Base-by-base conservation (phyloP, 345 rosid genomes). In the Populus davidiana region DNA sequence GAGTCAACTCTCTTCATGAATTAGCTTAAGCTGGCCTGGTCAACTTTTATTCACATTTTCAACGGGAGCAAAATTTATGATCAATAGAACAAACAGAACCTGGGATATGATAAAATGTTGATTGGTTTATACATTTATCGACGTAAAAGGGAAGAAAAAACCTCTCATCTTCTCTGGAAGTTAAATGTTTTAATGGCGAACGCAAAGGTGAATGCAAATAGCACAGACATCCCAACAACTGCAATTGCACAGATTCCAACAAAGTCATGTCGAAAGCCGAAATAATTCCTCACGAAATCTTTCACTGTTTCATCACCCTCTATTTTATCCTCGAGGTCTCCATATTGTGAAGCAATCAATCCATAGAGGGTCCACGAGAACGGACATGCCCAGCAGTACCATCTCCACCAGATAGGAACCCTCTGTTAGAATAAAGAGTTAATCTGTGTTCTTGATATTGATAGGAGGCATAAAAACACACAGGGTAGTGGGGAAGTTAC, bases 401-500 rank as follows among this genome's bases (percentile, higher is more conserved):
- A 91, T 83, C 90, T 89, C 92, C 92, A 91, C 94, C 94, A 89
- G 21, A 85, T 39, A 3, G 92, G 92, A 47, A 88, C 77, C 81
- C 90, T 87, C 92, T 91, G 89, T 73, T 61, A 74, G 29, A 74
- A 20, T 17, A 10, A 52, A 41, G 71, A 12, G 39, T 72, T 63
- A 73, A 47, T 74, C 5, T 8, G 25, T 72, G 31, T 8, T 25
- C 13, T 21, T n/a, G 64, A 35, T 61, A 14, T 10, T 4, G 8
- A 76, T 0, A 21, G 18, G 56, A 7, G 6, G 20, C 8, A n/a
- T 33, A 25, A 47, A 31, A 29, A 39, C 47, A 10, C 0, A 39
- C 6, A 6, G 27, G 49, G 73, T 20, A 18, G 2, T 43, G 25
- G 23, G 0, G 73, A 33, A 18, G 70, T 74, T 85, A 86, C 91